phyloP scores from a whole-genome alignment of 164 flowering plant species.

The Magnolia kwangsiensis region DNA sequence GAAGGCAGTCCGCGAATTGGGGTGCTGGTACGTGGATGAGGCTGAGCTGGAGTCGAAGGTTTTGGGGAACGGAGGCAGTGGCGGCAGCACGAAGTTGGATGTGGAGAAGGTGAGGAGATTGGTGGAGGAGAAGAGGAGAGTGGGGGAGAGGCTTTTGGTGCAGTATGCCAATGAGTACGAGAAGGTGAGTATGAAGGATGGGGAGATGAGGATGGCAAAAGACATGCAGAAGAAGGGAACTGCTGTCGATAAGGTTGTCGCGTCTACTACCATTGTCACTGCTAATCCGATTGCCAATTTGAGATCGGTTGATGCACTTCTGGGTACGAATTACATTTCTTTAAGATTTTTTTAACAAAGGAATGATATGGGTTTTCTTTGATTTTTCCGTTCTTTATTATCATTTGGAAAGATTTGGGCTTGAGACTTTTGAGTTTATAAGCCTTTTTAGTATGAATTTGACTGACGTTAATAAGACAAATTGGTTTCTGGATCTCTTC shows the following conservation, averaged over 20 bases:
- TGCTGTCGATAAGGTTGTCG: conserved; percentile 84
- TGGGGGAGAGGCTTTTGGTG: conserved; percentile 72
- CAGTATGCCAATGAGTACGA: conserved; percentile 75
- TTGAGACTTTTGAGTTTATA: not conserved
- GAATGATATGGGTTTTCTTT: not conserved
- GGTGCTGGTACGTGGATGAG: conserved; percentile 70
- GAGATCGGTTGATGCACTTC: conserved; percentile 76
- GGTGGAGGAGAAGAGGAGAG: conserved; percentile 64
- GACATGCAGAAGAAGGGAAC: conserved; percentile 86
- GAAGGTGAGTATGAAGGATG: conserved; percentile 52
- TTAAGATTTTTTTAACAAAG: not conserved
- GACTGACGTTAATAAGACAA: not conserved
- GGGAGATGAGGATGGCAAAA: conserved; percentile 81
- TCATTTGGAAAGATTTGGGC: not conserved
- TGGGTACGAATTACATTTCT: conserved; percentile 38
- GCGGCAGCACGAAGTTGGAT: conserved; percentile 31
- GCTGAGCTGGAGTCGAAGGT: conserved; percentile 64
- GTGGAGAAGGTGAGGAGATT: conserved; percentile 54
- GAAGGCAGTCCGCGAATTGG: conserved; percentile 46
- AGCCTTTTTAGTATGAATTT: too few relatives aligned
- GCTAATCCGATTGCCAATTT: conserved; percentile 88
- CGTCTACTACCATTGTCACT: conserved; percentile 71
- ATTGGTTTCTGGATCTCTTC: not conserved
- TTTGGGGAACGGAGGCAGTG: conserved; percentile 35
- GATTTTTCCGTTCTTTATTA: not conserved